Evolutionary conservation across 1,284 basidiomycete genomes (phyloP).

Genomic region (Cryptococcus jaspeensis): DNA sequence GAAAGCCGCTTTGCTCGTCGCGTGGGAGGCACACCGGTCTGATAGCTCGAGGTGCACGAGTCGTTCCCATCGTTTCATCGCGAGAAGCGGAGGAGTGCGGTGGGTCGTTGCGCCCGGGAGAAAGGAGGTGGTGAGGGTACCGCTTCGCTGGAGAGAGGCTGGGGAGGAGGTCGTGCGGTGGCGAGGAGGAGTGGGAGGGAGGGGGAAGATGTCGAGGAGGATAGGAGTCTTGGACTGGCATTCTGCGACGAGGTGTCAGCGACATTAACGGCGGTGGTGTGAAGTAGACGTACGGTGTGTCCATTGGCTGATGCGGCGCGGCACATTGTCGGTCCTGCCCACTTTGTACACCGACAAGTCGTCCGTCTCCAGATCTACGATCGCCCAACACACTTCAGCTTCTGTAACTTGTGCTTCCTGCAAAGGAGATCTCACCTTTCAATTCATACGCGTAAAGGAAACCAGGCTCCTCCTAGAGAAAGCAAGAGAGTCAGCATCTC

Average conservation of each 20-base stretch:
- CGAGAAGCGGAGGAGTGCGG: constrained; percentile 11
- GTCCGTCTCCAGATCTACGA: constrained; percentile 32
- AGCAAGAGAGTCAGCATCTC: background rate
- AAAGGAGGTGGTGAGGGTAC: constrained; percentile 23
- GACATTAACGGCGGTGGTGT: background rate
- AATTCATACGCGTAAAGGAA: constrained; percentile 51
- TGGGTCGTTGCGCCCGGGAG: constrained; percentile 38
- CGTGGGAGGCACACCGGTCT: constrained; percentile 24
- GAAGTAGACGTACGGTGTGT: constrained; percentile 33
- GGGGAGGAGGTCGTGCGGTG: background rate
- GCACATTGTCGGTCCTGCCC: constrained; percentile 50
- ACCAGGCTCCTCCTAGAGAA: constrained; percentile 43
- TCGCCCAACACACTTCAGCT: background rate
- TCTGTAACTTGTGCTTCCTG: background rate
- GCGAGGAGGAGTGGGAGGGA: constrained; percentile 7
- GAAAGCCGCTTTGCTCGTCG: constrained; percentile 15
- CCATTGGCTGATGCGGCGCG: constrained; percentile 50
- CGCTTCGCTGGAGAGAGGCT: constrained; percentile 13
- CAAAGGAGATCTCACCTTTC: constrained; percentile 26
- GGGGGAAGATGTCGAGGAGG: constrained; percentile 47
- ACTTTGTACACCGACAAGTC: constrained; percentile 45
- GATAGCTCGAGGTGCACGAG: constrained; percentile 50
- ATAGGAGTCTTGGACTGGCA: constrained; percentile 46
- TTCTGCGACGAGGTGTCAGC: constrained; percentile 19
- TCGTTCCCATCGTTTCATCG: constrained; percentile 47